Evolutionary conservation across 169 alveolate species (phyloP).

Genomic region (Cryptosporidium muris): DNA sequence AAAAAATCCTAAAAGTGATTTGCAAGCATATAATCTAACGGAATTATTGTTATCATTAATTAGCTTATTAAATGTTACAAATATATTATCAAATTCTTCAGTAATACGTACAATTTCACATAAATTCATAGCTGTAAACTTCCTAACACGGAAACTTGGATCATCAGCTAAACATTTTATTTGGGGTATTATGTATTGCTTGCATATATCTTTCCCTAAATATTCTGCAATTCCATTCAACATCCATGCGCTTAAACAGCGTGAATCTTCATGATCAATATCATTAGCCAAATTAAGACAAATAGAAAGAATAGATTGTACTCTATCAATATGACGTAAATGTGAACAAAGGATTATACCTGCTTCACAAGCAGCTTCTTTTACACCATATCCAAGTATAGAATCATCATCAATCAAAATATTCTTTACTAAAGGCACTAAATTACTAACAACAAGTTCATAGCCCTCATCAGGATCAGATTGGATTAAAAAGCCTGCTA

Average conservation of each 20-base stretch:
- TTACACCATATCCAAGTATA: conserved; percentile 1
- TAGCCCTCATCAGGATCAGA: conserved; percentile 72
- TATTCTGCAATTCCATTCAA: conserved; percentile 72
- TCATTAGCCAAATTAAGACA: conserved; percentile 66
- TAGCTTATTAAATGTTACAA: conserved; percentile 28
- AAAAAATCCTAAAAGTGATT: conserved; percentile 30
- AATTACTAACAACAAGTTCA: conserved; percentile 20
- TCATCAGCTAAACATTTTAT: conserved; percentile 62
- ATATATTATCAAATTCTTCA: conserved; percentile 10
- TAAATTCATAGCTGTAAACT: conserved; percentile 45
- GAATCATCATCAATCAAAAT: conserved; percentile 33
- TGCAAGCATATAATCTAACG: conserved; percentile 37
- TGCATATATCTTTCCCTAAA: conserved; percentile 63
- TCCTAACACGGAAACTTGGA: conserved; percentile 45
- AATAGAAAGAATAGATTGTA: conserved; percentile 43
- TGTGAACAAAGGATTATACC: conserved; percentile 60
- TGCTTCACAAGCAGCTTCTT: conserved; percentile 58
- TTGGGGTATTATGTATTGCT: conserved; percentile 62
- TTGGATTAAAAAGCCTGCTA: conserved; percentile 72
- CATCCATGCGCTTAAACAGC: conserved; percentile 67
- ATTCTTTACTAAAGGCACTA: conserved; percentile 60
- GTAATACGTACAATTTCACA: conserved; percentile 51
- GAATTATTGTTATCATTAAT: conserved; percentile 2
- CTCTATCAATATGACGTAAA: conserved; percentile 57
- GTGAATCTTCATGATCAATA: conserved; percentile 64